Evolutionary conservation across 1,284 basidiomycete species (phyloP), one percentile per base, ranked within the genome.

Genomic region (Sutorius eximius): DNA sequence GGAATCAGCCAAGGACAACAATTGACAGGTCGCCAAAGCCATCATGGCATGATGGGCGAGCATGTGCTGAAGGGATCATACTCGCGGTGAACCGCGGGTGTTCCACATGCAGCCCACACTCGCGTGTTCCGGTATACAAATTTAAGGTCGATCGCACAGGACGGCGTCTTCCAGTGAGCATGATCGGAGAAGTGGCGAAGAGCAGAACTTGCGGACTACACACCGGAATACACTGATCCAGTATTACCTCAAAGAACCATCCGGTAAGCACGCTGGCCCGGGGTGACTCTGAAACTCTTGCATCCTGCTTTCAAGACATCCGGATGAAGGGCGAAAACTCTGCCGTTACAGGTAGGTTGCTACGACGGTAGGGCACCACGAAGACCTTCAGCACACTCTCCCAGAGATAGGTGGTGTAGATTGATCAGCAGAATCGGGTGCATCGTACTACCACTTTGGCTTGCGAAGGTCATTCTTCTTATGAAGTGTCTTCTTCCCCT

Each of bases 401-500:
- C 49, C 24, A 51, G 52, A 45, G 44, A 52, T 44, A 49, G 42
- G 41, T n/a, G 12, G 49, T 12, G 33, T 42, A 40, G 51, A 56
- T 56, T 47, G 53, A 62, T 49, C 48, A 49, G 33, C 36, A 24
- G 24, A 52, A 46, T 42, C 27, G 36, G 56, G 58, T 75, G 49
- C 54, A 52, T 38, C 43, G 33, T 51, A 47, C 74, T 68, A 91
- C 88, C 88, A 91, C 72, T 90, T 91, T 42, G 74, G 75, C 60
- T 79, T 82, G 61, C 85, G 78, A 56, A 77, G 67, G 13, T 81
- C 81, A 58, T 83, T 81, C 75, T 85, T 91, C 59, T 82, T 82
- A 56, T 80, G 82, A 13, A 91, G 76, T 10, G 89, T 93, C 51
- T 87, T 88, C 57, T 82, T 80, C 11, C 92, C 93, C 66, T 79